A percentile compares a stretch with the other conserved stretches of the same genome.
phyloP scores from a whole-genome alignment of 2,329 filamentous ascomycete species.

The Hypoxylon sp. region DNA sequence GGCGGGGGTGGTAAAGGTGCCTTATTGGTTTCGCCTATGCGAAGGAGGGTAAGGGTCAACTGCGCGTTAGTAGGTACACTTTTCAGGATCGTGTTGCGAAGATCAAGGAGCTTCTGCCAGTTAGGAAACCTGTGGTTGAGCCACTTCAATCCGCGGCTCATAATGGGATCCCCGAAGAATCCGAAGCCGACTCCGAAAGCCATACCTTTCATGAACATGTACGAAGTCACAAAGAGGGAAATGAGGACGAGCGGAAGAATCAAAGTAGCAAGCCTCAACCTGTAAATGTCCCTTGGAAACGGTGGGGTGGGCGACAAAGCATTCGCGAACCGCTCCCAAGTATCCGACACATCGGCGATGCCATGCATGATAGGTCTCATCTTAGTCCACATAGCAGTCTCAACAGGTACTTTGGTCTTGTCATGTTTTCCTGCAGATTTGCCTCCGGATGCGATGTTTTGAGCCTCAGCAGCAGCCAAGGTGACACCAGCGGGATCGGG shows the following conservation, averaged over 20 bases:
- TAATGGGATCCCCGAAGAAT: constrained; percentile 85
- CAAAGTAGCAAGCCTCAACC: constrained; percentile 68
- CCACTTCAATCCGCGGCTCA: constrained; percentile 70
- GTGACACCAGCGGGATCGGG: constrained; percentile 59
- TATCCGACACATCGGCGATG: constrained; percentile 64
- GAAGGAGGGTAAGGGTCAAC: constrained; percentile 83
- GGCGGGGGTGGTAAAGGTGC: constrained; percentile 78
- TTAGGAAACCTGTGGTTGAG: constrained; percentile 74
- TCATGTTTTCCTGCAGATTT: constrained; percentile 70
- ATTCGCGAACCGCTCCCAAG: constrained; percentile 59
- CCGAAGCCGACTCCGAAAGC: constrained; percentile 79
- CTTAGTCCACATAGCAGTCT: constrained; percentile 81
- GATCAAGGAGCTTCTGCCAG: constrained; percentile 82
- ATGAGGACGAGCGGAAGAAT: constrained; percentile 66
- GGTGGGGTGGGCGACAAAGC: constrained; percentile 75
- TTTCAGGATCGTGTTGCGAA: constrained; percentile 82
- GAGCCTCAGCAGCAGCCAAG: constrained; percentile 58
- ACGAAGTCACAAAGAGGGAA: constrained; percentile 69
- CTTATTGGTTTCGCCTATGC: constrained; percentile 85
- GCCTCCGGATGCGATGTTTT: constrained; percentile 62
- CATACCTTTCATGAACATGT: constrained; percentile 74
- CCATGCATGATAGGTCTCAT: constrained; percentile 79
- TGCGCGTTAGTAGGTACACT: constrained; percentile 90
- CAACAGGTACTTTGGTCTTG: constrained; percentile 84
- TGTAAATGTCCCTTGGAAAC: constrained; percentile 68